Conservation (phyloP, 2,329 filamentous ascomycete species). For the Lasiodiplodia theobromae region DNA sequence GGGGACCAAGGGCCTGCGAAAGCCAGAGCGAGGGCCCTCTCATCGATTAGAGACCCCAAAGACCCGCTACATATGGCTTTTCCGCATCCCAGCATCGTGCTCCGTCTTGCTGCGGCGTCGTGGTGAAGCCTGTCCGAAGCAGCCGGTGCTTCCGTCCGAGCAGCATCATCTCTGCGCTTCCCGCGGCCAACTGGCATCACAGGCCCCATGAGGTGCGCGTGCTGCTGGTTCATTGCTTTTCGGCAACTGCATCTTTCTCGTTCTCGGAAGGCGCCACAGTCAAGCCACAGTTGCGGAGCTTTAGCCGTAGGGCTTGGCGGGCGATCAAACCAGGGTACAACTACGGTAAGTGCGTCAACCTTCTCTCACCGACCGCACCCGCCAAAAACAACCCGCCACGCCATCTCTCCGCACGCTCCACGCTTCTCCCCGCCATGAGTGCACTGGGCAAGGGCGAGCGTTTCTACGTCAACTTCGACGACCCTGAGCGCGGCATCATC, state of each 20-base stretch:
- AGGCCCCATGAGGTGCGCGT: conserved; percentile 1
- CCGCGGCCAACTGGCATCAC: neutral
- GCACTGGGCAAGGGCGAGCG: conserved; percentile 63
- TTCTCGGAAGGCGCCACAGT: conserved; percentile 14
- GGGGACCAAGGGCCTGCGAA: conserved; percentile 17
- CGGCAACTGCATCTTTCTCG: conserved; percentile 14
- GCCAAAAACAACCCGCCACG: neutral
- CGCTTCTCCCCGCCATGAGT: conserved; percentile 40
- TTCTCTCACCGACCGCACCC: neutral
- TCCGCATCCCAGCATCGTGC: neutral
- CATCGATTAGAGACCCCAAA: conserved; percentile 6
- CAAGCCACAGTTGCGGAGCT: conserved; percentile 6
- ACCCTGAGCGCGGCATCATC: conserved; percentile 41
- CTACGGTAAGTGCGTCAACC: neutral
- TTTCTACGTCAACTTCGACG: conserved; percentile 66
- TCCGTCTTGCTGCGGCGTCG: neutral
- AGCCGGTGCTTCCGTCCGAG: neutral
- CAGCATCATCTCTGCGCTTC: neutral
- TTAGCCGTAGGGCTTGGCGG: conserved; percentile 1
- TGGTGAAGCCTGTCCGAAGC: neutral
- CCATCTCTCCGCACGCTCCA: conserved; percentile 6
- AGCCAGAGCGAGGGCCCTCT: conserved; percentile 24
- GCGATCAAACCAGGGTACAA: neutral
- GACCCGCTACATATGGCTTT: neutral
- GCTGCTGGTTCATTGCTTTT: conserved; percentile 14